A percentile compares a stretch with the other conserved stretches of the same genome.
Conservation (phyloP, 2,329 filamentous ascomycete species). For the Arachnomyces sp. region DNA sequence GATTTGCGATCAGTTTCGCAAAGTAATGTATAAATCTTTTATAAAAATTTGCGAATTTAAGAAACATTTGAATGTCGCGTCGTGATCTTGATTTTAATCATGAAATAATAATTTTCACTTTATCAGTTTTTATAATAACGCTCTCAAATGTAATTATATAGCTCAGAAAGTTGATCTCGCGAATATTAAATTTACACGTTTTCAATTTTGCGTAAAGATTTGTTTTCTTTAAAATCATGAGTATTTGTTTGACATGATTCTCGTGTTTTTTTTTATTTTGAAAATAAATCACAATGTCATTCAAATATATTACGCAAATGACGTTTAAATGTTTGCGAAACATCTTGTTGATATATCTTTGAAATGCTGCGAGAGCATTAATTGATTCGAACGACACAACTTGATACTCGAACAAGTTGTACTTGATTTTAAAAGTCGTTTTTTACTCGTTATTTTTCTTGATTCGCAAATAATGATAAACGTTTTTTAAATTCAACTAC, state of each 20-base stretch:
- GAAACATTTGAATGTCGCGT: constrained; percentile 6
- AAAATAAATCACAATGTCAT: constrained; percentile 7
- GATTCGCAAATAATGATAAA: no score
- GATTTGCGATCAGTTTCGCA: constrained; percentile 10
- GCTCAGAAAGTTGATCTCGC: constrained; percentile 11
- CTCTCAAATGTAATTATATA: constrained; percentile 10
- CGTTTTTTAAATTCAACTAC: no score
- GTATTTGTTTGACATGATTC: constrained; percentile 5
- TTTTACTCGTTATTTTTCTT: no score
- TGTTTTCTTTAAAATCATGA: constrained; percentile 4
- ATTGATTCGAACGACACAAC: constrained; percentile 1
- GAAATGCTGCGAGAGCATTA: neutral
- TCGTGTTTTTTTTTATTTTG: constrained; percentile 1
- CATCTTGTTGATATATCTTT: neutral
- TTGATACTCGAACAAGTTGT: neutral
- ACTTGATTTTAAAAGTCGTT: no score
- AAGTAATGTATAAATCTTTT: constrained; percentile 21
- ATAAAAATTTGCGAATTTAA: constrained; percentile 30
- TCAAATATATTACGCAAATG: neutral
- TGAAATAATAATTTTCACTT: constrained; percentile 12
- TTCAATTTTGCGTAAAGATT: constrained; percentile 7
- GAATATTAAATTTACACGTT: constrained; percentile 11
- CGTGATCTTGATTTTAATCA: constrained; percentile 13
- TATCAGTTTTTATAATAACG: constrained; percentile 13
- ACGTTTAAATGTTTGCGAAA: no score